Evolutionary conservation across 306 rosid genomes (phyloP), one percentile per base, ranked within the genome.

Genomic region (Boehmeria nivea): DNA sequence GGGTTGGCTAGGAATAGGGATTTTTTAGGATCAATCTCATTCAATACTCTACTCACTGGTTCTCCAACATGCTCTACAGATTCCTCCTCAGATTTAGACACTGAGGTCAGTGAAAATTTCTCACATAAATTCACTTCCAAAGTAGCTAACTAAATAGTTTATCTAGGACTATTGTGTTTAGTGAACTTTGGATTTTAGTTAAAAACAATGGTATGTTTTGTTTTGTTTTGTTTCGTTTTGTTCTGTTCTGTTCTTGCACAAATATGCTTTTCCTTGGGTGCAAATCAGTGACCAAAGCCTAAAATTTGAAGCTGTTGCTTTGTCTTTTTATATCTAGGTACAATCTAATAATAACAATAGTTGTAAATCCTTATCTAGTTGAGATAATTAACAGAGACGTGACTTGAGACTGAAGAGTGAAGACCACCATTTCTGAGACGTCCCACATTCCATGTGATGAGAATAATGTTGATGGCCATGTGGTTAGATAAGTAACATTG

Each of bases 81-180:
- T 78, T 77, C 81, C 33, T 82, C 85, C 19, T 77, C 86, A 43
- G 74, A 78, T 68, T 77, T 75, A 34, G 84, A 75, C 74, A 74
- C 79, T 43, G 67, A 80, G 79, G 84, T 76, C 65, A 59, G 86
- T 80, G 46, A 59, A 57, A 8, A 16, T 31, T 51, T n/a, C 14
- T 6, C 22, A 31, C 36, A 31, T 31, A 31, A 4, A 31, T 31
- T 31, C 1, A 31, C 36, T 31, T 31, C 8, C 5, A 31, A 31
- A 4, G 36, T 10, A 31, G 2, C 36, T 31, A 1, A 31, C 5
- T 31, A 31, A 31, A 31, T 6, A 31, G 9, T 60, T 61, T n/a
- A n/a, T n/a, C n/a, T n/a, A n/a, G n/a, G 48, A 53, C 48, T 62
- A 34, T 13, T 17, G 59, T 65, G 57, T 31, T 6, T 1, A 0